These are phyloP conservation scores for Tetrapisispora pingtungensis DNA, from an alignment of 805 yeast species.

Conservation along the genomic window DNA sequence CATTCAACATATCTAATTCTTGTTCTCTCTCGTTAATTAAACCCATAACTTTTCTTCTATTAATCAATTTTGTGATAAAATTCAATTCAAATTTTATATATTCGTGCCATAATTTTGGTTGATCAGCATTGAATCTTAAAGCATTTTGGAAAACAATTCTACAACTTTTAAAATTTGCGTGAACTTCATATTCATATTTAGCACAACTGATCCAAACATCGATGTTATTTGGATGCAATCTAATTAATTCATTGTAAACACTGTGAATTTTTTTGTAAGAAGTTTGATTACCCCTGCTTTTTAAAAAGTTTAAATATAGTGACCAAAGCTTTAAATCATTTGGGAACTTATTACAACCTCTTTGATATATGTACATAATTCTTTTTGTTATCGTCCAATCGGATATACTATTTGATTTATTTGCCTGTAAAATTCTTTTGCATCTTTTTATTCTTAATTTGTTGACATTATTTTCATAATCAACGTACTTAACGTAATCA, in stretches of 20 bases:
- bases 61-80: slow-evolving; percentile 71
- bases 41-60: slow-evolving; percentile 75
- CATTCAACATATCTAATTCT: slow-evolving; percentile 35
- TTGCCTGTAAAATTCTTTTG: slow-evolving; percentile 46
- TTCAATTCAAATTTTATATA: slow-evolving; percentile 83
- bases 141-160: slow-evolving; percentile 78
- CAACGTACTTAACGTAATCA: slow-evolving; percentile 71
- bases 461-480: slow-evolving; percentile 73
- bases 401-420: slow-evolving; percentile 55
- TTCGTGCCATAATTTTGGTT: slow-evolving; percentile 65
- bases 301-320: slow-evolving; percentile 58
- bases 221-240: slow-evolving; percentile 82
- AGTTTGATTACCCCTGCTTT: slow-evolving; percentile 39
- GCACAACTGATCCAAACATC: slow-evolving; percentile 94
- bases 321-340: slow-evolving; percentile 72
- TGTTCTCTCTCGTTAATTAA: slow-evolving; percentile 68
- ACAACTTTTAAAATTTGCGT: slow-evolving; percentile 82
- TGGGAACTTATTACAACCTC: slow-evolving; percentile 75
- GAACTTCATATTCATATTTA: slow-evolving; percentile 80
- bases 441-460: slow-evolving; percentile 64
- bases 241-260: slow-evolving; percentile 67
- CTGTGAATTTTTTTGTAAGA: slow-evolving; percentile 64
- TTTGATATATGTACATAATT: slow-evolving; percentile 68
- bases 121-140: slow-evolving; percentile 71
- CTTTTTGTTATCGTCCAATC: slow-evolving; percentile 85